Percentiles rank a stretch among this genome's conserved stretches.
phyloP scores from a whole-genome alignment of 2,329 filamentous ascomycete species.

The Aspergillus clavatus region DNA sequence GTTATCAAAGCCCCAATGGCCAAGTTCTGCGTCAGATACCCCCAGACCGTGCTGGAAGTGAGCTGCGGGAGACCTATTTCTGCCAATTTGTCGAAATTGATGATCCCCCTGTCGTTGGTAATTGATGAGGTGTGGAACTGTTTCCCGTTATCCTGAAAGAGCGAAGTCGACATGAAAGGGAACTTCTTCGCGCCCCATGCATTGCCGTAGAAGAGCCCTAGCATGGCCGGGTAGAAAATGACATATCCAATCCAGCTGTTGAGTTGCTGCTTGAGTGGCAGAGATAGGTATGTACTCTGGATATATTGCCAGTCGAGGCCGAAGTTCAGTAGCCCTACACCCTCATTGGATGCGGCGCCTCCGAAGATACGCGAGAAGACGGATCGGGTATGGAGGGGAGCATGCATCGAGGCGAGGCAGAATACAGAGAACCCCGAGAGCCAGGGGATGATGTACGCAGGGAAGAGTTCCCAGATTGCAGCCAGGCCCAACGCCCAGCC shows the following conservation, averaged over 20 bases:
- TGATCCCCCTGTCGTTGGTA: slow-evolving; percentile 17
- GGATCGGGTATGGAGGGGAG: slow-evolving; percentile 3
- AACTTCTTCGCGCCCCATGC: slow-evolving; percentile 18
- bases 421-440: slow-evolving; percentile 19
- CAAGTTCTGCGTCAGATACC: slow-evolving; percentile 13
- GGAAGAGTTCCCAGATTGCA: slow-evolving; percentile 21
- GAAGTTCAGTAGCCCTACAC: slow-evolving; percentile 21
- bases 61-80: slow-evolving; percentile 23
- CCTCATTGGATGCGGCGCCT: slow-evolving; percentile 23
- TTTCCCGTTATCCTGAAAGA: slow-evolving; percentile 27
- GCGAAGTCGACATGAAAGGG: slow-evolving; percentile 29
- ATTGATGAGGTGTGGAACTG: slow-evolving; percentile 18
- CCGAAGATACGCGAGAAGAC: slow-evolving; percentile 20
- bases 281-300: slow-evolving; percentile 10
- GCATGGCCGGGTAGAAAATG: slow-evolving; percentile 16
- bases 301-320: slow-evolving; percentile 24
- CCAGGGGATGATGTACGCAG: slow-evolving; percentile 25
- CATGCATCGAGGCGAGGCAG: slow-evolving; percentile 13
- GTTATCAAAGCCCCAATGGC: slow-evolving; percentile 23
- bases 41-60: slow-evolving; percentile 23
- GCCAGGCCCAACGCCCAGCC: slow-evolving; percentile 25
- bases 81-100: slow-evolving; percentile 25
- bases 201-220: slow-evolving; percentile 23
- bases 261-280: slow-evolving; percentile 17
- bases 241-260: slow-evolving; percentile 20